Evolutionary conservation across 768 basidiomycete species (phyloP).

Genomic region (Boletus rex-veris): DNA sequence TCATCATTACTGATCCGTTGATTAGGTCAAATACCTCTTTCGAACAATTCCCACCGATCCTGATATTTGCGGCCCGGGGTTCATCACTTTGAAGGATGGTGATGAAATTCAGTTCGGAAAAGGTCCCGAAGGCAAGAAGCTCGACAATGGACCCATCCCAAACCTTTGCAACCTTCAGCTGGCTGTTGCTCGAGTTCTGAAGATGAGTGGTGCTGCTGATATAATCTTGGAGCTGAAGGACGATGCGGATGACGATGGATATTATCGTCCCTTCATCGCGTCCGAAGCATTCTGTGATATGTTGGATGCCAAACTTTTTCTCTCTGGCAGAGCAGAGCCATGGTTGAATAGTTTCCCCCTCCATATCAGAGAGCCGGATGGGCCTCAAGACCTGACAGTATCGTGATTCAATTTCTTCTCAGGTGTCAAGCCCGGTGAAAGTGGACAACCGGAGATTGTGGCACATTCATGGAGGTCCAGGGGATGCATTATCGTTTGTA

Average conservation of each 20-base stretch:
- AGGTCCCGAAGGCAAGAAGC: background rate
- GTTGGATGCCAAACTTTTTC: background rate
- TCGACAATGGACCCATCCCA: background rate
- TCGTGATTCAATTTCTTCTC: no score
- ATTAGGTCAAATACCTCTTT: background rate
- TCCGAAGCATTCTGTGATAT: background rate
- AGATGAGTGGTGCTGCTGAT: background rate
- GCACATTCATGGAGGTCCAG: no score
- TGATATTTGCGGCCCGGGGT: background rate
- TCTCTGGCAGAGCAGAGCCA: background rate
- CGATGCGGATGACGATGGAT: background rate
- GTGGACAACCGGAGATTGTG: no score
- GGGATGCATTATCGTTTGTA: no score
- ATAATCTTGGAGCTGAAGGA: constrained; percentile 1
- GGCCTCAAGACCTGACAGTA: background rate
- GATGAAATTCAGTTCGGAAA: constrained; percentile 4
- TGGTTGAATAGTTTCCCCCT: background rate
- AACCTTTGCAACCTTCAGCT: background rate
- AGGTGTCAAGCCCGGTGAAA: no score
- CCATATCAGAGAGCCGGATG: background rate
- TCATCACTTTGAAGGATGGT: background rate
- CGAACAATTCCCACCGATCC: background rate
- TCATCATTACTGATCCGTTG: background rate
- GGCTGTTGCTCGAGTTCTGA: constrained; percentile 1
- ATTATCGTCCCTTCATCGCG: background rate